These are phyloP conservation scores for Lyophyllum semitale DNA, from an alignment of 768 basidiomycete genomes.

Conservation along the genomic window DNA sequence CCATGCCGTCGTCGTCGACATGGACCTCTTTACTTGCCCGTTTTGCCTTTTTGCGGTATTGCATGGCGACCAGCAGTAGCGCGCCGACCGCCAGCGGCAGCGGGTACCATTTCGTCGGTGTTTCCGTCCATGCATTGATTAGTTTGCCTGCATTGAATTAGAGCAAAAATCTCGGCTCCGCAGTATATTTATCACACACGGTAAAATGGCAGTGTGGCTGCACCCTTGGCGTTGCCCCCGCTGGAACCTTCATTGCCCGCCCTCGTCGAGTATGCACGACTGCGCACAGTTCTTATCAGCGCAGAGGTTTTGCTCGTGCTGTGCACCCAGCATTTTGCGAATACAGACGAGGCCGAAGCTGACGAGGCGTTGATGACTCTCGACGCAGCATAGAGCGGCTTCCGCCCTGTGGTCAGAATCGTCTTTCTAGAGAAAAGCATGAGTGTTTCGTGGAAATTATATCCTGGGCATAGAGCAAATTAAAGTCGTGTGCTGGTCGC, in stretches of 20 bases:
- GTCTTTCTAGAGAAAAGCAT: conserved; percentile 56
- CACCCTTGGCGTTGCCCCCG: conserved; percentile 20
- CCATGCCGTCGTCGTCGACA: conserved; percentile 82
- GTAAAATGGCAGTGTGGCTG: conserved; percentile 47
- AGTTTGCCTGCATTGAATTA: conserved; percentile 51
- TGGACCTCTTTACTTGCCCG: conserved; percentile 63
- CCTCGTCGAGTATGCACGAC: conserved; percentile 41
- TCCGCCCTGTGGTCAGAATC: conserved; percentile 52
- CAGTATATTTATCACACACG: conserved; percentile 35
- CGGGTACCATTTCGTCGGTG: conserved; percentile 95
- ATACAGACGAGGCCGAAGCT: conserved; percentile 47
- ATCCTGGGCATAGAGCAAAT: conserved; percentile 9
- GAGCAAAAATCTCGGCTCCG: conserved; percentile 7
- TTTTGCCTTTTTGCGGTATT: conserved; percentile 64
- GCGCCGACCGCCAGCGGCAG: conserved; percentile 90
- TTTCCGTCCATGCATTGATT: conserved; percentile 78
- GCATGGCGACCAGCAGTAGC: conserved; percentile 77
- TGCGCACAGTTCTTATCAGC: conserved; percentile 45
- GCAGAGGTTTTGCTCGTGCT: conserved; percentile 56
- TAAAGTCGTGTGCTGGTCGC: not conserved
- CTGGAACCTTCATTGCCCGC: conserved; percentile 27
- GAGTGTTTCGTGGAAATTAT: conserved; percentile 11
- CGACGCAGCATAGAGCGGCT: conserved; percentile 60
- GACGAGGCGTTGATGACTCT: conserved; percentile 53
- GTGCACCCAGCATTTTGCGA: conserved; percentile 54